Evolutionary conservation across 129 eudicot species (phyloP), one percentile per base, ranked within the genome.

Genomic region (Rutidosis leptorrhynchoides): DNA sequence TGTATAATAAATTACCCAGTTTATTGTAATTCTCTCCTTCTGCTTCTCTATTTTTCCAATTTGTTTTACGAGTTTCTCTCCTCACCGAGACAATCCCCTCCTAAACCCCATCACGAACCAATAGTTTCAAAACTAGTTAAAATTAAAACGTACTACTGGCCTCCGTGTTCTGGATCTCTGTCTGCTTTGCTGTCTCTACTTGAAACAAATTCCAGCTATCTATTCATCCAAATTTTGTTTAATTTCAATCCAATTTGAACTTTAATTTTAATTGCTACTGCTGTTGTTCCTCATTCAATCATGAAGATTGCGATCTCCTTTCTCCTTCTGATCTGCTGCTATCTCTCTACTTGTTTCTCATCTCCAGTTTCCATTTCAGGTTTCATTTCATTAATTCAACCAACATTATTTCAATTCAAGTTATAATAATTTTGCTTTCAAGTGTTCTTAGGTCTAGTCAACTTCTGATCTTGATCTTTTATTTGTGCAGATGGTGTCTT

Each of bases 351-450:
- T 29, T 46, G 58, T 48, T 61, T 52, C 30, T 69, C 71, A 26
- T 70, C 74, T 59, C 80, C 54, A 62, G 7, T 76, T 76, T 80
- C 75, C 29, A 37, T 80, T 69, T 80, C 86, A 82, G 96, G 92
- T 85, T 52, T 64, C 58, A 57, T 42, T 65, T 33, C 11, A 59
- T 17, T 11, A 25, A 7, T 17, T 32, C 19, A 5, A n/a, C 17
- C 45, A 49, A 4, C 6, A 20, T 10, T 21, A 7, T 15, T 25
- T 21, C n/a, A 6, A 48, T 30, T 19, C 15, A 8, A 55, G 6
- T 51, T 20, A 64, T 42, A 68, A 62, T 78, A 23, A 24, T 5
- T 25, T n/a, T 60, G 28, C 54, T 27, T 54, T 7, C 30, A 61
- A 25, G 61, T 16, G 11, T 19, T 57, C 12, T 25, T 20, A 20